phyloP scores from a whole-genome alignment of 495 filamentous ascomycete genomes.

The Penicillium desertorum region DNA sequence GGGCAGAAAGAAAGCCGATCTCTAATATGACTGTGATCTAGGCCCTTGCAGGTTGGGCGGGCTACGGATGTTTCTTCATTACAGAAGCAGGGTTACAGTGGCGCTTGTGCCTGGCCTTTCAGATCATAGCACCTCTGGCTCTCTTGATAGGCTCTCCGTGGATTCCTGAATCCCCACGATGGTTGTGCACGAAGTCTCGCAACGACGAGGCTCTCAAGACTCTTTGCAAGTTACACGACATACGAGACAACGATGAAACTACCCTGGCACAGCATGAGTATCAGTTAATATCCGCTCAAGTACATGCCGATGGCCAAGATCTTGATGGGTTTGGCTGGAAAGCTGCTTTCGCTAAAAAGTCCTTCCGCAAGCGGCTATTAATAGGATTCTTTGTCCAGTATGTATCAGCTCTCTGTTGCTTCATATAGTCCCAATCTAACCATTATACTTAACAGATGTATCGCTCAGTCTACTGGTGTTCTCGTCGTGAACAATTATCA shows the following conservation, averaged over 20 bases:
- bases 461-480: constrained; percentile 14
- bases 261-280: not conserved
- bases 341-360: constrained; percentile 1
- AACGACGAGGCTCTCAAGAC: not conserved
- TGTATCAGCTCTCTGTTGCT: too few species aligned
- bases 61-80: not conserved
- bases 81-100: not conserved
- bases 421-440: too few species aligned
- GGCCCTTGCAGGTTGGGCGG: not conserved
- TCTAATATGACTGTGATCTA: not conserved
- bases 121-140: not conserved
- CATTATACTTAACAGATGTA: too few species aligned
- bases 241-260: too few species aligned
- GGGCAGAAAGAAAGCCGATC: too few species aligned
- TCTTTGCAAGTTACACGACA: not conserved
- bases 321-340: too few species aligned
- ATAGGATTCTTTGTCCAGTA: not conserved
- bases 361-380: not conserved
- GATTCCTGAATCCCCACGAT: constrained; percentile 1
- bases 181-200: not conserved
- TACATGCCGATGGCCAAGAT: too few species aligned
- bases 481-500: constrained; percentile 22
- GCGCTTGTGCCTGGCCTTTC: not conserved
- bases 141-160: not conserved
- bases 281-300: too few species aligned